Base-by-base conservation (phyloP, 75 land plant genomes). In the Cunninghamia lanceolata region DNA sequence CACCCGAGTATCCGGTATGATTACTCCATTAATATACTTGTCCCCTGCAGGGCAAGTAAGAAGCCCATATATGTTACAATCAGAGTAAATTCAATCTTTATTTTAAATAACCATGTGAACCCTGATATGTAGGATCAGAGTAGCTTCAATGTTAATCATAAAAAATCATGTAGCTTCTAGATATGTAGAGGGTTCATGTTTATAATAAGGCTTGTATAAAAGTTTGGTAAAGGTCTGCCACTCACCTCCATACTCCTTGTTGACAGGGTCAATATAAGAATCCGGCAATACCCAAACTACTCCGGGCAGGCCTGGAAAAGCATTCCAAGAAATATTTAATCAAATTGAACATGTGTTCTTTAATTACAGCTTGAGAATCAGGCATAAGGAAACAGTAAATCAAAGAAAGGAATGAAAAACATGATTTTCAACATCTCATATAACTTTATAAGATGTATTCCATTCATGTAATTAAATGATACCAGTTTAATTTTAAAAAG, bases 161-260 rank as follows among this genome's bases (percentile, higher is more conserved):
- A 36, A 9, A 15, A 78, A 36, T 15, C 8, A 35, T 35, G 81
- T 14, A 78, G 0, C 17, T 17, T 36, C 17, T 78, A 50, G 25
- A 59, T 25, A 25, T 59, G 21, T 1, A 59, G 39, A 30, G 43
- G 17, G 35, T 14, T 36, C 35, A 78, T 25, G 28, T 36, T n/a
- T n/a, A 5, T 2, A 36, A 78, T 16, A 14, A 78, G 35, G 28
- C 17, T 78, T 36, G 43, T 40, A 35, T 78, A 35, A 36, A 36
- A 40, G 4, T 17, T 30, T 36, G 21, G 35, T 9, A 40, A 6
- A 17, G 52, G 43, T 36, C 38, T 14, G 13, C 4, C 0, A 9
- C 71, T 56, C 35, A 94, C 95, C 95, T 92, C 95, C 95, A 88
- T 92, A 94, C 46, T 91, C 93, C 85, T 94, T 94, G 76, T 90